phyloP scores from a whole-genome alignment of 371 early-diverging fungal species.

The Sporodiniella umbellata region DNA sequence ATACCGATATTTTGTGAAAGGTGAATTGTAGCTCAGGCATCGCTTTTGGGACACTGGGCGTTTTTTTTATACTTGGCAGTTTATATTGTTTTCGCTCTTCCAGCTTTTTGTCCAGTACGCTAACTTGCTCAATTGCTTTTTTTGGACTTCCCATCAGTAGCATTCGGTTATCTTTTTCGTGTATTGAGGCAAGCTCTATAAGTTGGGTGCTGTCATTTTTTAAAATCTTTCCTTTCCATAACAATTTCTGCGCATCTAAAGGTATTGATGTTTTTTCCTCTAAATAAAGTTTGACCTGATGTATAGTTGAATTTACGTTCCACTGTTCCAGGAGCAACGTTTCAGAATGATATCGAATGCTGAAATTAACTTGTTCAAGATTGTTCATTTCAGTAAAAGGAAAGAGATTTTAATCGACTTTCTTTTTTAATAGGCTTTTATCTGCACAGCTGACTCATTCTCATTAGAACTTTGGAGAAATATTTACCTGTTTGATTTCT shows the following conservation, averaged over 20 bases:
- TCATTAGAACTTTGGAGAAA: no score
- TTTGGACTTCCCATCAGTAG: conserved; percentile 56
- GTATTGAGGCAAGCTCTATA: conserved; percentile 1
- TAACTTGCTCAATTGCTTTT: conserved; percentile 41
- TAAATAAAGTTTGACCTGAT: conserved; percentile 34
- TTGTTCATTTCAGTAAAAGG: background rate
- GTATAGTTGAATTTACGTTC: conserved; percentile 20
- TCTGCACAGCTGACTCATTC: background rate
- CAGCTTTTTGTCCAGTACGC: conserved; percentile 31
- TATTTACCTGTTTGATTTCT: background rate
- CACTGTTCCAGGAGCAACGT: conserved; percentile 24
- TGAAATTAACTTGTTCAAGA: conserved; percentile 14
- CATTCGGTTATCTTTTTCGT: conserved; percentile 27
- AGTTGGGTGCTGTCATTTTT: conserved; percentile 18
- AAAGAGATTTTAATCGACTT: background rate
- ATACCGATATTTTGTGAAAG: conserved; percentile 64
- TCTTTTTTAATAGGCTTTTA: background rate
- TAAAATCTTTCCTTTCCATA: conserved; percentile 50
- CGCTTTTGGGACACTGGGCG: conserved; percentile 5
- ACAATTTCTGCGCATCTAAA: conserved; percentile 40
- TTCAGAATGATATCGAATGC: conserved; percentile 43
- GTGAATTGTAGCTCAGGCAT: conserved; percentile 51
- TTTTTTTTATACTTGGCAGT: conserved; percentile 4
- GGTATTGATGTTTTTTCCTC: conserved; percentile 38
- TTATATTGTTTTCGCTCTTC: conserved; percentile 10